phyloP scores from a whole-genome alignment of 495 filamentous ascomycete genomes.

The Penicillium longicatenatum region DNA sequence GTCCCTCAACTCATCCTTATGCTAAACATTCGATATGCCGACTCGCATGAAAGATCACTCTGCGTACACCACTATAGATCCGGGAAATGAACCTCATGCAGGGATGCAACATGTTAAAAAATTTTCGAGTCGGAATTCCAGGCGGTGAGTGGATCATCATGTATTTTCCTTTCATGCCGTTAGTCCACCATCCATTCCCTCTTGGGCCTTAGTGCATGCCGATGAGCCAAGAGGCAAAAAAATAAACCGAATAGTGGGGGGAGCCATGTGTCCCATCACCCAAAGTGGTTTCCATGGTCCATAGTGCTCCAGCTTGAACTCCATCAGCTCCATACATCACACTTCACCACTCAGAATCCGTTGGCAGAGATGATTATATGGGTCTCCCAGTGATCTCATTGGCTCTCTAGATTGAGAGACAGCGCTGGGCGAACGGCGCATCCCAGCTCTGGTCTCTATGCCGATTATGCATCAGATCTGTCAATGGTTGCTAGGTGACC shows the following conservation, averaged over 20 bases:
- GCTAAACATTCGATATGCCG: no score
- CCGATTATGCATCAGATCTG: constrained; percentile 24
- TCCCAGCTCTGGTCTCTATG: neutral
- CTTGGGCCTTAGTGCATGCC: constrained; percentile 30
- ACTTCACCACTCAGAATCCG: constrained; percentile 5
- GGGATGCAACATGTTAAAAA: constrained; percentile 8
- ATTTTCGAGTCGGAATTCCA: constrained; percentile 12
- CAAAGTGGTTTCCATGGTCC: constrained; percentile 11
- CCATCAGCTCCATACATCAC: constrained; percentile 1
- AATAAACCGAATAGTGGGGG: constrained; percentile 5
- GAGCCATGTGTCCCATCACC: constrained; percentile 32
- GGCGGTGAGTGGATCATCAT: constrained; percentile 21
- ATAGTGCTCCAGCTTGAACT: constrained; percentile 5
- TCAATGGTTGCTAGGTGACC: constrained; percentile 35
- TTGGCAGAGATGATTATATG: constrained; percentile 21
- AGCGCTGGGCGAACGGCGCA: constrained; percentile 8
- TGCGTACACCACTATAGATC: neutral
- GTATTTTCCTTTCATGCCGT: constrained; percentile 3
- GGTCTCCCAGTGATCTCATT: constrained; percentile 4
- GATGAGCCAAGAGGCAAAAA: constrained; percentile 7
- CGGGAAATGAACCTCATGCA: neutral
- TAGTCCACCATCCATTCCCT: constrained; percentile 22
- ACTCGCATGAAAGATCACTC: no score
- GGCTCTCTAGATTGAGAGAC: neutral
- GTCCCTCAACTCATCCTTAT: neutral